Conservation (phyloP, 768 basidiomycete species). For the Tylopilus sp. region DNA sequence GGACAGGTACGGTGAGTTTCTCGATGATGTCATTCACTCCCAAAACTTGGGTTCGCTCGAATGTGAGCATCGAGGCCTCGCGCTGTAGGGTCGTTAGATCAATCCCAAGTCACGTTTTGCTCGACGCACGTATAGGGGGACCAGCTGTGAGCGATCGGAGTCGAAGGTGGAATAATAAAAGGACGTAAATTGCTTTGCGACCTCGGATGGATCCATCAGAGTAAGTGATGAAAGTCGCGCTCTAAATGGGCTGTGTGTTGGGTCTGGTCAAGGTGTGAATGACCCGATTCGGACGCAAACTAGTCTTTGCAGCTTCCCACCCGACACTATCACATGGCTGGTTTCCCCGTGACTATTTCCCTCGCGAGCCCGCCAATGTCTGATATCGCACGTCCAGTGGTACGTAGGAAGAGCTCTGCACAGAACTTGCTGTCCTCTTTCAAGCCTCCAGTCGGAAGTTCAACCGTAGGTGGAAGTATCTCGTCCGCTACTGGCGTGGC, state of each 20-base stretch:
- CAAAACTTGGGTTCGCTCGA: constrained; percentile 59
- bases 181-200: constrained; percentile 76
- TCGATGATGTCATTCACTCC: constrained; percentile 57
- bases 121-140: constrained; percentile 71
- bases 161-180: constrained; percentile 88
- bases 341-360: constrained; percentile 17
- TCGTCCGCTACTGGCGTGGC: constrained; percentile 36
- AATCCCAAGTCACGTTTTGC: constrained; percentile 25
- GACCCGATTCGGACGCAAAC: neutral
- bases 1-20: constrained; percentile 62
- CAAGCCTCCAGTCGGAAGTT: constrained; percentile 36
- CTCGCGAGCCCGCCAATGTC: constrained; percentile 29
- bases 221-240: constrained; percentile 28
- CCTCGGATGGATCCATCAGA: constrained; percentile 65
- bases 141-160: constrained; percentile 50
- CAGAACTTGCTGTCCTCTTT: constrained; percentile 80
- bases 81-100: constrained; percentile 49
- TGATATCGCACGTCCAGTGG: constrained; percentile 45
- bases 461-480: constrained; percentile 32
- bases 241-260: constrained; percentile 2
- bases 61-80: constrained; percentile 78
- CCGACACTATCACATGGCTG: constrained; percentile 14
- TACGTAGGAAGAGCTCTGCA: constrained; percentile 84
- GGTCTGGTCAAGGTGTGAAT: constrained; percentile 1
- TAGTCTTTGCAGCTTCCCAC: neutral